These are phyloP conservation scores for Ilyonectria robusta DNA, from an alignment of 2,329 filamentous ascomycete genomes.

Conservation along the genomic window DNA sequence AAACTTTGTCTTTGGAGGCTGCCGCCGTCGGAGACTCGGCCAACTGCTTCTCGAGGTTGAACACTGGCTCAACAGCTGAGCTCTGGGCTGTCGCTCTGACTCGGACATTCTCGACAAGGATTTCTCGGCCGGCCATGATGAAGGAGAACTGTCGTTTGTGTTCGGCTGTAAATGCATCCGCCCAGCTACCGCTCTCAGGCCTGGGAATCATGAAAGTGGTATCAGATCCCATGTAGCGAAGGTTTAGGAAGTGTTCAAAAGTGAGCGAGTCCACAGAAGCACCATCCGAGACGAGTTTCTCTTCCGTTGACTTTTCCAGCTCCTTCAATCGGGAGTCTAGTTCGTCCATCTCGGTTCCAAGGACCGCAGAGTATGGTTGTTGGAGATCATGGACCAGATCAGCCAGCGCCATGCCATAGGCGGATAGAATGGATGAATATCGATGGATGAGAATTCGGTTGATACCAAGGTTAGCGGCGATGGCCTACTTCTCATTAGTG, in stretches of 20 bases:
- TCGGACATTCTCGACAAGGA: constrained; percentile 17
- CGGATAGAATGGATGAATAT: constrained; percentile 60
- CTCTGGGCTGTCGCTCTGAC: constrained; percentile 19
- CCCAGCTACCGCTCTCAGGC: constrained; percentile 48
- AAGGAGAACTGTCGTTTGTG: constrained; percentile 84
- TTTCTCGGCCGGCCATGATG: constrained; percentile 10
- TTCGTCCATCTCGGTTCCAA: constrained; percentile 17
- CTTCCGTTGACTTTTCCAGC: constrained; percentile 25
- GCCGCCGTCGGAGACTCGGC: background rate
- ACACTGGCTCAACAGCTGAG: constrained; percentile 12
- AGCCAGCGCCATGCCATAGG: constrained; percentile 59
- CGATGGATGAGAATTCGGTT: constrained; percentile 57
- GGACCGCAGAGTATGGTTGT: constrained; percentile 40
- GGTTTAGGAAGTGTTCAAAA: constrained; percentile 58
- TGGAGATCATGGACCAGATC: constrained; percentile 57
- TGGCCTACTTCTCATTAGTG: constrained; percentile 28
- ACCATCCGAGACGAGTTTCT: constrained; percentile 46
- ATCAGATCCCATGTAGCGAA: constrained; percentile 60
- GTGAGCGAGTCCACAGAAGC: constrained; percentile 55
- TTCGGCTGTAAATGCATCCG: constrained; percentile 74
- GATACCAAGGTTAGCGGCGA: constrained; percentile 57
- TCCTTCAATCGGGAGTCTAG: constrained; percentile 19
- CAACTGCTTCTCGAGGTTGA: constrained; percentile 12
- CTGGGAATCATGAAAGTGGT: constrained; percentile 56
- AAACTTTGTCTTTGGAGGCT: background rate